Percentiles rank a stretch among this genome's conserved stretches.
Conservation (phyloP, 768 basidiomycete genomes). For the Phallus indusiatus region DNA sequence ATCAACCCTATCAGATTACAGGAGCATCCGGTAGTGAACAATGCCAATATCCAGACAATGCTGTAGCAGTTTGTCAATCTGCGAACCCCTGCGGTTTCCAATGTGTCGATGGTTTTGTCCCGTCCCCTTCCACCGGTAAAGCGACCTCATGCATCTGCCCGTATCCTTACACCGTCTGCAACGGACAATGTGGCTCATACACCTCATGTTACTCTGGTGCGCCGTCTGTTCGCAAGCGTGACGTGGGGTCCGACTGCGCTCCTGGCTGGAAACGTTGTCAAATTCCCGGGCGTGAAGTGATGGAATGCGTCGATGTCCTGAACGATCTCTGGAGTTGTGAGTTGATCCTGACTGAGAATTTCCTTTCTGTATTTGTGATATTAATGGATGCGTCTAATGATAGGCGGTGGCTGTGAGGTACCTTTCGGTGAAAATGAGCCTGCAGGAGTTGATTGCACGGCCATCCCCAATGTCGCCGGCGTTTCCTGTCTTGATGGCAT, state of each 20-base stretch:
- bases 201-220: slow-evolving; percentile 17
- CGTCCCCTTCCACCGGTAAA: slow-evolving; percentile 18
- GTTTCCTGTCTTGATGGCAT: slow-evolving; percentile 36
- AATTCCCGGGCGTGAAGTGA: slow-evolving; percentile 27
- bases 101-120: slow-evolving; percentile 35
- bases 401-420: slow-evolving; percentile 41
- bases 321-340: slow-evolving; percentile 44
- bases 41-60: slow-evolving; percentile 33
- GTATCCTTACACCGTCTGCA: slow-evolving; percentile 34
- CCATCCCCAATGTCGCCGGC: slow-evolving; percentile 37
- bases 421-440: slow-evolving; percentile 19
- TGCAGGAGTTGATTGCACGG: slow-evolving; percentile 42
- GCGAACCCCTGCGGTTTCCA: slow-evolving; percentile 35
- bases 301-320: slow-evolving; percentile 38
- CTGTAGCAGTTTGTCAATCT: slow-evolving; percentile 26
- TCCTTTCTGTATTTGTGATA: background rate
- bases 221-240: slow-evolving; percentile 22
- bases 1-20: slow-evolving; percentile 18
- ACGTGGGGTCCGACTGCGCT: slow-evolving; percentile 21
- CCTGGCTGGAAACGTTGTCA: slow-evolving; percentile 34
- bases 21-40: slow-evolving; percentile 10
- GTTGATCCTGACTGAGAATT: slow-evolving; percentile 15
- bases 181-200: slow-evolving; percentile 31
- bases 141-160: slow-evolving; percentile 35
- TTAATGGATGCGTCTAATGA: too few species aligned